A percentile compares a stretch with the other conserved stretches of the same genome.
phyloP scores from a whole-genome alignment of 371 early-diverging fungal species.

The Mortierella polycephala region DNA sequence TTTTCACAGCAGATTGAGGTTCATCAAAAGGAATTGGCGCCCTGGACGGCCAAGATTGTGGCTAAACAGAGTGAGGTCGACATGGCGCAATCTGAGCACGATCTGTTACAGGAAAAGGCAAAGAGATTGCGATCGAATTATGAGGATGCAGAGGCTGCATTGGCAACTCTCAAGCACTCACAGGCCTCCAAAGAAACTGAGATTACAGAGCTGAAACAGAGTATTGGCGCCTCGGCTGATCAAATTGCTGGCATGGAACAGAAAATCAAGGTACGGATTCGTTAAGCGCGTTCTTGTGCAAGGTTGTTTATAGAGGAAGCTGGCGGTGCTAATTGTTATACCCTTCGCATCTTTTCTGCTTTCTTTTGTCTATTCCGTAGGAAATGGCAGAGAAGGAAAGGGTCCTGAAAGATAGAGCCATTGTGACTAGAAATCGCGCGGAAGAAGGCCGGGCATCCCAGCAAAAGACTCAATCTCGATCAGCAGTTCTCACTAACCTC shows the following conservation, averaged over 20 bases:
- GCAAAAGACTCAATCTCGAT: constrained; percentile 77
- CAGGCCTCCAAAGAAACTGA: constrained; percentile 56
- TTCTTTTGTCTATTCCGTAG: background rate
- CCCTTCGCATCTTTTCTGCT: background rate
- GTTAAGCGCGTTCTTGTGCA: no score
- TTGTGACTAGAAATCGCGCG: constrained; percentile 67
- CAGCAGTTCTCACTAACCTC: constrained; percentile 78
- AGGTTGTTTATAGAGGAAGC: no score
- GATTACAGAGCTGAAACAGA: constrained; percentile 61
- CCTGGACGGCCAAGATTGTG: constrained; percentile 85
- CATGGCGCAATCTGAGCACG: constrained; percentile 81
- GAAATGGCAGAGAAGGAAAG: constrained; percentile 26
- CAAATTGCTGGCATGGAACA: constrained; percentile 57
- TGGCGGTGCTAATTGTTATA: background rate
- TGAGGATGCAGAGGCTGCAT: constrained; percentile 72
- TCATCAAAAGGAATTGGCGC: constrained; percentile 83
- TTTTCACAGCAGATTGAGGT: constrained; percentile 78
- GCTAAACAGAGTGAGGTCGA: constrained; percentile 78
- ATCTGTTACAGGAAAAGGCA: constrained; percentile 72
- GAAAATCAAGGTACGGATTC: constrained; percentile 40
- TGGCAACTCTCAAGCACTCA: constrained; percentile 54
- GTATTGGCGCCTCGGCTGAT: constrained; percentile 55
- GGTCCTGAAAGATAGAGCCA: constrained; percentile 28
- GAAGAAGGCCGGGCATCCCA: constrained; percentile 74
- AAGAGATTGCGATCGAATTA: constrained; percentile 63